Conservation (phyloP, 2,329 filamentous ascomycete species). For the Cladosporium halotolerans region DNA sequence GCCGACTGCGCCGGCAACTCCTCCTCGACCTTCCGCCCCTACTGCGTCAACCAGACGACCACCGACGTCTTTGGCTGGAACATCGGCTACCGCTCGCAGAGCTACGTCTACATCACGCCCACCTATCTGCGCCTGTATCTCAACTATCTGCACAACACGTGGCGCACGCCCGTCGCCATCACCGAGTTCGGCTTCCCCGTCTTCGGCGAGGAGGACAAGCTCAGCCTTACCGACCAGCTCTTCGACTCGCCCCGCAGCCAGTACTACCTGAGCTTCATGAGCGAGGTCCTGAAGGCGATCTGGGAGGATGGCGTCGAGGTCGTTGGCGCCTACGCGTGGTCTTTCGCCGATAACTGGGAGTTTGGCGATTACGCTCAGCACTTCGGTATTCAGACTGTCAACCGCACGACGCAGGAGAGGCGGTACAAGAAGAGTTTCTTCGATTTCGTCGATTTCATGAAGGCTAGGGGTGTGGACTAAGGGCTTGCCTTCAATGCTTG, state of each 20-base stretch:
- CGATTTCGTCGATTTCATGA: conserved; percentile 27
- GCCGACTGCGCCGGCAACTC: conserved; percentile 30
- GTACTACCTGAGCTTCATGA: conserved; percentile 48
- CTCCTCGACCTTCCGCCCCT: conserved; percentile 24
- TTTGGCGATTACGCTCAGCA: conserved; percentile 46
- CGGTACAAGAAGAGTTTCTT: conserved; percentile 33
- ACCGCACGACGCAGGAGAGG: conserved; percentile 32
- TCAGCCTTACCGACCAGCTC: conserved; percentile 42
- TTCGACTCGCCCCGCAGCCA: conserved; percentile 49
- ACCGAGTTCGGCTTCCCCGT: conserved; percentile 36
- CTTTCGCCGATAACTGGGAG: conserved; percentile 32
- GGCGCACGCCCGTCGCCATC: conserved; percentile 37
- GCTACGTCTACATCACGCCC: conserved; percentile 55
- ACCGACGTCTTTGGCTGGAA: conserved; percentile 27
- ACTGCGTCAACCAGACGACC: conserved; percentile 29
- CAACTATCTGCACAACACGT: conserved; percentile 56
- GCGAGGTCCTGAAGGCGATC: conserved; percentile 27
- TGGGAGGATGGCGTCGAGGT: conserved; percentile 30
- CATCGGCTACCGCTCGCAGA: conserved; percentile 45
- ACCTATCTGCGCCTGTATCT: conserved; percentile 52
- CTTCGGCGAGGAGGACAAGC: conserved; percentile 41
- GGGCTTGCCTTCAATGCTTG: background rate
- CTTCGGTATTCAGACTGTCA: conserved; percentile 50
- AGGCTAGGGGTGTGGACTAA: conserved; percentile 7
- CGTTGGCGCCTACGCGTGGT: conserved; percentile 29